Evolutionary conservation across 441 rosid species (phyloP), one percentile per base, ranked within the genome.

Genomic region (Geranium incanum): DNA sequence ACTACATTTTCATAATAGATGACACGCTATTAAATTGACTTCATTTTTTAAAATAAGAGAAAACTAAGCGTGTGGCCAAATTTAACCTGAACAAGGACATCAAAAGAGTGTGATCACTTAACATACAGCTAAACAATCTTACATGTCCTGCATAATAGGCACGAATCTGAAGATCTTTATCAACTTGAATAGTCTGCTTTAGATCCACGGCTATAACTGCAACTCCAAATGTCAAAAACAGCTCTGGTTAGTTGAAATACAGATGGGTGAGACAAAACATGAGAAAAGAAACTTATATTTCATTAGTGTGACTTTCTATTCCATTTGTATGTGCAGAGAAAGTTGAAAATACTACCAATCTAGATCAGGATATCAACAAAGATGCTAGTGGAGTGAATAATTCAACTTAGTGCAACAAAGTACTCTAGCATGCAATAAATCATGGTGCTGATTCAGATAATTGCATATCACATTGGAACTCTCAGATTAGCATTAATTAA

Each of bases 111-210:
- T 36, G 45, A 13, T 33, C 11, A 50, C 9, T 36, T 48, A 9
- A 80, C 55, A 69, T 28, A 52, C 57, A 72, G 68, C 16, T 45
- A 19, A 71, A 76, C 68, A 67, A 36, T 62, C 90, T 84, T 85
- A 94, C 98, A 86, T 95, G 98, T 62, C 99, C 98, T 16, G 98
- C 98, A 68, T 95, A 95, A 74, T 95, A 95, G 48, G 95, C 95
- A 71, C 98, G 93, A 74, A 95, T 87, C 71, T 89, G 89, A 81
- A 92, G 97, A 84, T 90, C 96, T 68, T 86, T 72, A 81, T 88
- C 96, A 82, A 95, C 96, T 72, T 85, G 95, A 82, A 95, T 78
- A 55, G 91, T 90, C 80, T 95, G 97, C 92, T 88, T 95, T 79
- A 95, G 81, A 81, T 95, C 95, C 80, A 95, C 85, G 2, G 99